phyloP scores from a whole-genome alignment of 1,284 basidiomycete genomes.

The Tilletia walkeri region DNA sequence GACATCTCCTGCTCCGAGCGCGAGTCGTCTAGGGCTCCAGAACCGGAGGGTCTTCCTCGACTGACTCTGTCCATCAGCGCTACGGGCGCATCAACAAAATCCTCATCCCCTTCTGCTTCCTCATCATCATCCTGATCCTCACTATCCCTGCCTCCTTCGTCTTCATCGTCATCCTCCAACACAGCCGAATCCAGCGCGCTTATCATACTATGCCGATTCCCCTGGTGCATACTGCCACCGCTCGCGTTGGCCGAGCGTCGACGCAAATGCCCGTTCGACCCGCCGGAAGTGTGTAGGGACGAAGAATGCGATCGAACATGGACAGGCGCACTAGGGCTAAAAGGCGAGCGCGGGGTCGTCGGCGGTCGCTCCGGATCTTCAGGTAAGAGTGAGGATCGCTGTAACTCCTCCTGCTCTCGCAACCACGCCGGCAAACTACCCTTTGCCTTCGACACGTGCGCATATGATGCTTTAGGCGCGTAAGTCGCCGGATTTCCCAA shows the following conservation, averaged over 20 bases:
- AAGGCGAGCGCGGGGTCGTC: slow-evolving; percentile 14
- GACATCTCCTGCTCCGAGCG: slow-evolving; percentile 14
- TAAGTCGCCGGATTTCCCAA: slow-evolving; percentile 26
- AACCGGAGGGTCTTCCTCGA: too few species aligned
- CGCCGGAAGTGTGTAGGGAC: background rate
- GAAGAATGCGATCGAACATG: background rate
- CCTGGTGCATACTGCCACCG: background rate
- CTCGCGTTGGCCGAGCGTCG: background rate
- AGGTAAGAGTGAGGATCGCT: slow-evolving; percentile 35
- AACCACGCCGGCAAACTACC: slow-evolving; percentile 48
- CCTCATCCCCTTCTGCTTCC: background rate
- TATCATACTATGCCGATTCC: slow-evolving; percentile 11
- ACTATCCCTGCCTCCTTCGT: background rate
- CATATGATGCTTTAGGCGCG: slow-evolving; percentile 46
- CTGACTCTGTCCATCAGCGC: background rate
- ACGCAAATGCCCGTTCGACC: slow-evolving; percentile 3
- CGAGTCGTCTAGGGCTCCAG: background rate
- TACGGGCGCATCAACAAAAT: slow-evolving; percentile 7
- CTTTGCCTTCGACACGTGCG: slow-evolving; percentile 35
- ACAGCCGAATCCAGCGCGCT: slow-evolving; percentile 16
- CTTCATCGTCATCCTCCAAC: slow-evolving; percentile 9
- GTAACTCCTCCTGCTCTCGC: slow-evolving; percentile 52
- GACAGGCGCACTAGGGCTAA: background rate
- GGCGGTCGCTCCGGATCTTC: slow-evolving; percentile 28
- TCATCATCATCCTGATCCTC: slow-evolving; percentile 3